Conservation (phyloP, 2,329 filamentous ascomycete genomes). For the Curvularia hawaiiensis region DNA sequence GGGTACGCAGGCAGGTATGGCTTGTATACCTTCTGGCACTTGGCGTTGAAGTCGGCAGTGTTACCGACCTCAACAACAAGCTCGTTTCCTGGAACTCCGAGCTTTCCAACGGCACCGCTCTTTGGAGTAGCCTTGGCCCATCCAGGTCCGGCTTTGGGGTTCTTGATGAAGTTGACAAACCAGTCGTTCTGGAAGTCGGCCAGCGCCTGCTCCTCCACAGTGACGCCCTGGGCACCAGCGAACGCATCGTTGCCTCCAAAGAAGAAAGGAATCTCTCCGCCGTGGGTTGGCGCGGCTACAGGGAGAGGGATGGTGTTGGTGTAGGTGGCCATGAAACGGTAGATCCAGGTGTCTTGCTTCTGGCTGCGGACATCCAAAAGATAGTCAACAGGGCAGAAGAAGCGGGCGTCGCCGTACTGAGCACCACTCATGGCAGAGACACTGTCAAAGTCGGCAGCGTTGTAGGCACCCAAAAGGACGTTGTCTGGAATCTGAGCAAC, state of each 20-base stretch:
- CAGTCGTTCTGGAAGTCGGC: slow-evolving; percentile 52
- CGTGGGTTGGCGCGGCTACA: slow-evolving; percentile 46
- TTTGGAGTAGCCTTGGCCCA: slow-evolving; percentile 45
- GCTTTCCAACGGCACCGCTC: slow-evolving; percentile 38
- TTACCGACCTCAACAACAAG: slow-evolving; percentile 34
- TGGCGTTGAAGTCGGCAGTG: slow-evolving; percentile 42
- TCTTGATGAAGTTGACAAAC: slow-evolving; percentile 54
- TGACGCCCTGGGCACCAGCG: slow-evolving; percentile 40
- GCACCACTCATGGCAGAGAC: slow-evolving; percentile 51
- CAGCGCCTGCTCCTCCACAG: slow-evolving; percentile 47
- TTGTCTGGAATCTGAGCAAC: slow-evolving; percentile 47
- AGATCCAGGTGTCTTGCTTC: slow-evolving; percentile 50
- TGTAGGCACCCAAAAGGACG: slow-evolving; percentile 43
- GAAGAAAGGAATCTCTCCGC: slow-evolving; percentile 54
- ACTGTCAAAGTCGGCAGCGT: slow-evolving; percentile 43
- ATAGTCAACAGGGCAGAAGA: slow-evolving; percentile 48
- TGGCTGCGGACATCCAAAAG: slow-evolving; percentile 49
- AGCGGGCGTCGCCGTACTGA: slow-evolving; percentile 54
- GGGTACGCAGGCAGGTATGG: slow-evolving; percentile 30
- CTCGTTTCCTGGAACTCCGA: slow-evolving; percentile 47
- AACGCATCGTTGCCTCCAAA: slow-evolving; percentile 55
- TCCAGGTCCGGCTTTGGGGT: slow-evolving; percentile 50
- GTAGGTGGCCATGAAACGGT: slow-evolving; percentile 53
- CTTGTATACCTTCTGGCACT: slow-evolving; percentile 40
- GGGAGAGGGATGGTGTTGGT: slow-evolving; percentile 37